phyloP scores from a whole-genome alignment of 2,329 filamentous ascomycete species.

The Scolecobasidium constrictum region DNA sequence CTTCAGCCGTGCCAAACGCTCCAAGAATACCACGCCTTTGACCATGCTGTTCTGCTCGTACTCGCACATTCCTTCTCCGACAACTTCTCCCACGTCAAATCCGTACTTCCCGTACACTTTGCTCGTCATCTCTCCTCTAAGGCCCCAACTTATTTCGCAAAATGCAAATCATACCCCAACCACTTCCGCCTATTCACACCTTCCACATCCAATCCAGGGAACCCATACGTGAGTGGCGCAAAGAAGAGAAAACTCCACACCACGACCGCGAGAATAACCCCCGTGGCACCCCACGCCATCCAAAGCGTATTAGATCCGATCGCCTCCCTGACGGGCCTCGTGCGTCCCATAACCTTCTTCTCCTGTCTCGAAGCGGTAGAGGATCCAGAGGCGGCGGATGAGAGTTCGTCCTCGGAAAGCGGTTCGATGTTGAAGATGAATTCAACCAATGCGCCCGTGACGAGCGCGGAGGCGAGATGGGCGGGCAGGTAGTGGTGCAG shows the following conservation, averaged over 20 bases:
- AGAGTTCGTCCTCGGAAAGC: slow-evolving; percentile 37
- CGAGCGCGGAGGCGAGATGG: slow-evolving; percentile 80
- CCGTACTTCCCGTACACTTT: too few species aligned
- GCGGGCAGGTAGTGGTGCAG: slow-evolving; percentile 95
- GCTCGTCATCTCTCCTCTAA: too few species aligned
- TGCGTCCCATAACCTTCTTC: slow-evolving; percentile 21
- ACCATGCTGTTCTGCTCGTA: too few species aligned
- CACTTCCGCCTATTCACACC: slow-evolving; percentile 80
- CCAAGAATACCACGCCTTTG: too few species aligned
- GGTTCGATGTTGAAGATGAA: slow-evolving; percentile 93
- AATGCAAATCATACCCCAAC: slow-evolving; percentile 95
- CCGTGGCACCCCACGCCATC: slow-evolving; percentile 67
- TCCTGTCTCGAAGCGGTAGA: slow-evolving; percentile 24
- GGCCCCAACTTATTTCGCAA: slow-evolving; percentile 98
- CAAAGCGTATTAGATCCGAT: slow-evolving; percentile 68
- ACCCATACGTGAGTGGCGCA: slow-evolving; percentile 89
- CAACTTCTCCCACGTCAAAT: too few species aligned
- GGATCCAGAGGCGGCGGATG: slow-evolving; percentile 22
- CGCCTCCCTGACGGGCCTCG: slow-evolving; percentile 68
- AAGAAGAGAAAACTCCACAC: slow-evolving; percentile 85
- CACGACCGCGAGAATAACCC: slow-evolving; percentile 56
- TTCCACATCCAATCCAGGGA: slow-evolving; percentile 71
- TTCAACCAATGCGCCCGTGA: slow-evolving; percentile 83
- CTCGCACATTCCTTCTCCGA: too few species aligned
- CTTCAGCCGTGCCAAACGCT: too few species aligned